These are phyloP conservation scores for Mycena rebaudengoi DNA, from an alignment of 768 basidiomycete species.

Conservation along the genomic window DNA sequence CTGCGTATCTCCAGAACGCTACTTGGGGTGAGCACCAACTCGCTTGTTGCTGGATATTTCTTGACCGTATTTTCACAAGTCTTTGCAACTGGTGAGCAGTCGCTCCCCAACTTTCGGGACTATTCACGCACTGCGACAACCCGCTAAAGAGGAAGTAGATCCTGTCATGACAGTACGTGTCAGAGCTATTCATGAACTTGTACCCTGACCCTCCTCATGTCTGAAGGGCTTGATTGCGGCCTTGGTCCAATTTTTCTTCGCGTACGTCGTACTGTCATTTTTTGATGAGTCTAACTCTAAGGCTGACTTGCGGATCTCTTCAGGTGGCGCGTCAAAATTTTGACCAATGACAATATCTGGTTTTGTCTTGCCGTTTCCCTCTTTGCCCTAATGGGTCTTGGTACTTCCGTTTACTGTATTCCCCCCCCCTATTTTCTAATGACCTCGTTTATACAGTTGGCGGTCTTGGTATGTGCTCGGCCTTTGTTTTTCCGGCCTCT, in stretches of 20 bases:
- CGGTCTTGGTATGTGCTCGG: neutral
- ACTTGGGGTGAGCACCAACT: neutral
- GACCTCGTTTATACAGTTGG: neutral
- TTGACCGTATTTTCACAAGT: no score
- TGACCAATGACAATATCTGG: conserved; percentile 2
- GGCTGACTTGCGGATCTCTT: no score
- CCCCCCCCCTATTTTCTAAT: no score
- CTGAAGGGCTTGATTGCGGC: neutral
- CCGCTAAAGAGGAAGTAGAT: no score
- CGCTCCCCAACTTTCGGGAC: no score
- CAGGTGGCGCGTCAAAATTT: conserved; percentile 17
- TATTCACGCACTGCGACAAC: neutral
- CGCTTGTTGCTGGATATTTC: neutral
- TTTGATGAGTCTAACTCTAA: no score
- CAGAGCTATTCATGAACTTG: no score
- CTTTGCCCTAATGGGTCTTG: neutral
- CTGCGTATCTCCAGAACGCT: neutral
- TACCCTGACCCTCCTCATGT: conserved; percentile 12
- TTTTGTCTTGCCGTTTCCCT: neutral
- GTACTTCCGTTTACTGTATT: neutral
- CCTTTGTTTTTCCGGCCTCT: neutral
- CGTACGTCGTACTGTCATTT: no score
- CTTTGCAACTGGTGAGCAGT: conserved; percentile 1
- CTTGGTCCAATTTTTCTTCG: conserved; percentile 21
- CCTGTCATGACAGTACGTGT: conserved; percentile 3